Percentiles rank a stretch among this genome's conserved stretches.
These are phyloP conservation scores for Mucor circinelloides DNA, from an alignment of 371 early-diverging fungal genomes.

Conservation along the genomic window DNA sequence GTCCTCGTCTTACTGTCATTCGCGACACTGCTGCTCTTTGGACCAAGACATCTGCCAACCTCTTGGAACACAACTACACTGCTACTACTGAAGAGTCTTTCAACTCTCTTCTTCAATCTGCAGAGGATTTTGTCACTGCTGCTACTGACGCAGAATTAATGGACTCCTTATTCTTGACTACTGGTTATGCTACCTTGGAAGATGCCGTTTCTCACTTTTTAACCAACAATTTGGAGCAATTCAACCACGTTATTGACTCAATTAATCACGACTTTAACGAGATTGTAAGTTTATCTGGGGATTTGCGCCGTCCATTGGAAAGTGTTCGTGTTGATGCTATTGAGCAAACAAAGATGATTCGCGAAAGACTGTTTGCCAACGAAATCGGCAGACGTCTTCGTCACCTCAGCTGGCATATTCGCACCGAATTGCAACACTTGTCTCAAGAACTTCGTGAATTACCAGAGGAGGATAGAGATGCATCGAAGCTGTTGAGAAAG, in stretches of 20 bases:
- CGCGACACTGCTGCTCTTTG: conserved; percentile 10
- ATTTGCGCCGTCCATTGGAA: conserved; percentile 15
- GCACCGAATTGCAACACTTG: background rate
- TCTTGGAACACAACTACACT: background rate
- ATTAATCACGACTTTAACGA: conserved; percentile 12
- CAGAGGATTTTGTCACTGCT: conserved; percentile 2
- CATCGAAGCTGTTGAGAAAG: background rate
- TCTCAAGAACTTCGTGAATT: background rate
- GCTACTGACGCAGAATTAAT: conserved; percentile 13
- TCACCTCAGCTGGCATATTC: conserved; percentile 7
- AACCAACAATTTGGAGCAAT: background rate
- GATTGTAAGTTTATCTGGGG: conserved; percentile 13
- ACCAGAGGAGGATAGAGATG: background rate
- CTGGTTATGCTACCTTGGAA: conserved; percentile 6
- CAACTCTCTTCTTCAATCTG: conserved; percentile 4
- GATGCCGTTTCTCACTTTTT: background rate
- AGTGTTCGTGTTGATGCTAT: conserved; percentile 17
- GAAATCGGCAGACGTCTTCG: conserved; percentile 1
- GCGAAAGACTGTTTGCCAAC: conserved; percentile 2
- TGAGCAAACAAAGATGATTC: background rate
- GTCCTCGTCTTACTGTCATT: conserved; percentile 3
- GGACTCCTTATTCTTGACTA: conserved; percentile 6
- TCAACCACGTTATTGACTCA: background rate
- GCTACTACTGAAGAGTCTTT: background rate
- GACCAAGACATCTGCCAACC: background rate